Evolutionary conservation across 257 asterid genomes (phyloP), one percentile per base, ranked within the genome.

Genomic region (Nicotiana tomentosiformis): DNA sequence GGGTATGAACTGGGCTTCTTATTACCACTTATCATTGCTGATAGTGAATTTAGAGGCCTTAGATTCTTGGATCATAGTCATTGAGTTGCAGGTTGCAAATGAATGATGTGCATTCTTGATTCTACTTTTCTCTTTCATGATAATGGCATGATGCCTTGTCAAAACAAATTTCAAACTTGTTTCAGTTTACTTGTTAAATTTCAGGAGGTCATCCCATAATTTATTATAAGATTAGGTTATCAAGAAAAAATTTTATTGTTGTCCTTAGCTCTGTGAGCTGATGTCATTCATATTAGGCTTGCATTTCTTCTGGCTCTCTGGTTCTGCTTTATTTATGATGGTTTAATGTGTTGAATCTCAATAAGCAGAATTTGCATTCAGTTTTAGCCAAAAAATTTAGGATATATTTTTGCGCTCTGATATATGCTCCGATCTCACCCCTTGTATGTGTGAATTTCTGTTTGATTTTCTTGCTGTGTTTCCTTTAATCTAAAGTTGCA

Each of bases 131-230:
- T 26, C 65, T 76, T 76, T 76, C 65, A 8, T 76, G 43, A 26
- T n/a, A 16, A 76, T 51, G 80, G 49, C 29, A 29, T 76, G 17
- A 76, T 76, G 30, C 30, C 29, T 76, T 76, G 65, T 76, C 80
- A 76, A 51, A 74, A 51, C 80, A 76, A 51, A 51, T 76, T 23
- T 76, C 65, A 51, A 76, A 29, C 80, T 76, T 18, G 65, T 51
- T 0, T 51, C 46, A 5, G 65, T 16, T 6, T 51, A 76, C 43
- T 51, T 51, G 80, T 14, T 53, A 53, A 39, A 0, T 76, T 76
- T 76, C 43, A 26, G 26, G 23, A 76, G 80, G 64, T 56, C 80
- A 51, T 51, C 80, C 58, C 65, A 76, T 53, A 53, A 23, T 76
- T 4, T 29, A 15, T 76, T 76, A 29, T 29, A 53, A 76, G 80